phyloP scores from a whole-genome alignment of 495 filamentous ascomycete species.

The Xylaria scruposa region DNA sequence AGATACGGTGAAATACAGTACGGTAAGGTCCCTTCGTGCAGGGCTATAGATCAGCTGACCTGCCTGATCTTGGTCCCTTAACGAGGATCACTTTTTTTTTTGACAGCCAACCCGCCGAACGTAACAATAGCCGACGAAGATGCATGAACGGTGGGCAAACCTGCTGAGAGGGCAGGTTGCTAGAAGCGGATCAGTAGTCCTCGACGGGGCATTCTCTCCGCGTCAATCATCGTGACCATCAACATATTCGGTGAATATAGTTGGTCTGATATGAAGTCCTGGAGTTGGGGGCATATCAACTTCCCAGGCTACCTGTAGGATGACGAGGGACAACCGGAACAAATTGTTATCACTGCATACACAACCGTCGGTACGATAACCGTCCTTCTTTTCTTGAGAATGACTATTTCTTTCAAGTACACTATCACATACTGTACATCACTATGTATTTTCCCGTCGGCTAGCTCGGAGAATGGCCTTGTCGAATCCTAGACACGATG shows the following conservation, averaged over 20 bases:
- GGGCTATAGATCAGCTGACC: slow-evolving; percentile 6
- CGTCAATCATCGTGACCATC: neutral
- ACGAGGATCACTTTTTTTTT: neutral
- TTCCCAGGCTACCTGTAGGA: neutral
- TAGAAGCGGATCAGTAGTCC: neutral
- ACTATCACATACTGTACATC: neutral
- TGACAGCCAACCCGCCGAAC: neutral
- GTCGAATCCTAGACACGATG: neutral
- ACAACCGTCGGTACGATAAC: neutral
- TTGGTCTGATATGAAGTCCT: neutral
- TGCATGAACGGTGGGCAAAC: neutral
- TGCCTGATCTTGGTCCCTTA: neutral
- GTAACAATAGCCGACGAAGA: neutral
- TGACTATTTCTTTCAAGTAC: neutral
- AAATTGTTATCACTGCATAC: too few relatives aligned
- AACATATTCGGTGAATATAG: neutral
- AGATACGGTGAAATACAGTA: neutral
- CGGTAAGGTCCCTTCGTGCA: neutral
- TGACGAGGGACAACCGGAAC: neutral
- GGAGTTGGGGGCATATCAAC: neutral
- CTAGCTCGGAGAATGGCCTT: slow-evolving; percentile 5
- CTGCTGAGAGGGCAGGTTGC: neutral
- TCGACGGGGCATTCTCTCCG: neutral
- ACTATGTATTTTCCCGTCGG: neutral
- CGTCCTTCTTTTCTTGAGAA: neutral